Percentiles rank a stretch among this genome's conserved stretches.
Evolutionary conservation across 2,329 filamentous ascomycete genomes (phyloP).

Genomic region (Hypoxylon sp.): DNA sequence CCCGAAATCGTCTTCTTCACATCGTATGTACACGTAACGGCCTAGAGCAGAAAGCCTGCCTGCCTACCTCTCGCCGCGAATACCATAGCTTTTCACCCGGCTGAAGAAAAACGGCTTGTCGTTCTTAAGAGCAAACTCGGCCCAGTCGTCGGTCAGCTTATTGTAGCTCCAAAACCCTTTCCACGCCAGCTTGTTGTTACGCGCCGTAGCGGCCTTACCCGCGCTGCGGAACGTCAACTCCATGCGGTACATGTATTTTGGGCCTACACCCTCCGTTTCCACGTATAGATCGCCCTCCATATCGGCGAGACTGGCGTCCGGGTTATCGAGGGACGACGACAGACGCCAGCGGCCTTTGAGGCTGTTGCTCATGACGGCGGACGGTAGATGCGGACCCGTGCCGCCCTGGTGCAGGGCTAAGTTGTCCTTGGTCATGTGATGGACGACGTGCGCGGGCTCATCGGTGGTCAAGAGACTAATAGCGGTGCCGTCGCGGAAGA

Average conservation of each 20-base stretch:
- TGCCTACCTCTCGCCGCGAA: slow-evolving; percentile 53
- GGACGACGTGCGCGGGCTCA: slow-evolving; percentile 89
- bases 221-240: slow-evolving; percentile 77
- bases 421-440: slow-evolving; percentile 80
- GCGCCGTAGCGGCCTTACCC: slow-evolving; percentile 64
- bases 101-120: slow-evolving; percentile 76
- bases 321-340: slow-evolving; percentile 51
- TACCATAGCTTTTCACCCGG: slow-evolving; percentile 71
- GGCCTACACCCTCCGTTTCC: slow-evolving; percentile 84
- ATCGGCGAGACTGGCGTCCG: slow-evolving; percentile 51
- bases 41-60: not conserved
- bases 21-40: not conserved
- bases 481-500: slow-evolving; percentile 88
- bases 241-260: slow-evolving; percentile 87
- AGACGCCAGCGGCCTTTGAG: slow-evolving; percentile 68
- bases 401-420: slow-evolving; percentile 61
- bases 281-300: slow-evolving; percentile 78
- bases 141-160: slow-evolving; percentile 89
- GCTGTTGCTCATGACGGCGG: slow-evolving; percentile 74
- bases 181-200: slow-evolving; percentile 86
- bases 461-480: slow-evolving; percentile 84
- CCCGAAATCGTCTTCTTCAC: not conserved
- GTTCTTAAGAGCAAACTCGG: slow-evolving; percentile 76
- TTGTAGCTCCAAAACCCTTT: slow-evolving; percentile 94
- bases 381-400: slow-evolving; percentile 56